Base-by-base conservation (phyloP, 1,284 basidiomycete genomes). In the Neolentinus lepideus region DNA sequence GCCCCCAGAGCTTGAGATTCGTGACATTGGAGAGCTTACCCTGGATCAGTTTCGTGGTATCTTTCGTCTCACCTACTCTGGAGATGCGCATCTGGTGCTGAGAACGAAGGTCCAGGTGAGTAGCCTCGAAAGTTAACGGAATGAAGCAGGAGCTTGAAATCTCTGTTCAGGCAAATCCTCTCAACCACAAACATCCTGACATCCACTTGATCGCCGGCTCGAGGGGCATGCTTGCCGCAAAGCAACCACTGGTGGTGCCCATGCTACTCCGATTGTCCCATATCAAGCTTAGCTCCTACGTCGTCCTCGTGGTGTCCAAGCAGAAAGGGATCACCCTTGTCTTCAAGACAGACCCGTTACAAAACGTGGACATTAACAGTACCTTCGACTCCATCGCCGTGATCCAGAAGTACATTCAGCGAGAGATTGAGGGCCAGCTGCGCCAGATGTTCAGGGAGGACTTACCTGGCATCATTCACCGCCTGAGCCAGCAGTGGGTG, bases 321-420 rank as follows among this genome's bases (percentile, higher is more conserved):
- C 90, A 90, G 68, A 98, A 98, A 67, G 97, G 97, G 52, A 98
- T 99, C 69, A 99, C 97, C 0, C 84, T 99, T 50, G 97, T 99
- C 24, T 99, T 99, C 85, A 99, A 99, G 75, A 99, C 98, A 56
- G 97, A 99, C 71, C 97, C 97, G 0, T 81, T 99, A 21, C 95
- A 99, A 71, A 94, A 94, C 64, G 94, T 99, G 55, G 92, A 98
- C 66, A 98, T 99, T 64, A 93, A 90, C 69, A 93, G 90, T 66
- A 98, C 96, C 0, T 99, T 99, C 66, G 97, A 99, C 72, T 94
- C 92, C 16, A 96, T 99, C 59, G 94, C 92, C 52, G 94, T 98
- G 59, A 98, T 99, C 56, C 92, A 98, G 66, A 94, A 92, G 56
- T 98, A 95, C 71, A 92, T 98, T 55, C 95, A 97, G 68, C 83